These are phyloP conservation scores for Oryza meyeriana DNA, from an alignment of 176 grass and related monocot genomes.

Conservation along the genomic window DNA sequence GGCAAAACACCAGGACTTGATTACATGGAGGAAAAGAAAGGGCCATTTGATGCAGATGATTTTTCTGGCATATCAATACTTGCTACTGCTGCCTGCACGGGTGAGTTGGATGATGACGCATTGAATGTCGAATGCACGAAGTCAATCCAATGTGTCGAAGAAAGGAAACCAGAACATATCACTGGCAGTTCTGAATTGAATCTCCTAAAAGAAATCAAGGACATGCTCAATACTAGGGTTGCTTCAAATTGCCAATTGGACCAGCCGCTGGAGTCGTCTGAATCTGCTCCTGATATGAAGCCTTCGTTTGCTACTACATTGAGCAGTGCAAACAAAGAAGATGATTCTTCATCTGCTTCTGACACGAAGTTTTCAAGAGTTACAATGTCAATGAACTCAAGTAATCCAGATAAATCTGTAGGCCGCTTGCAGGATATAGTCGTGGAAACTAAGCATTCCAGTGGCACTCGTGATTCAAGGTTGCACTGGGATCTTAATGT, in stretches of 20 bases:
- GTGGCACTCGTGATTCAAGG: slow-evolving; percentile 50
- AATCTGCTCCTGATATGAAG: slow-evolving; percentile 33
- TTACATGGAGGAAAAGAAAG: slow-evolving; percentile 21
- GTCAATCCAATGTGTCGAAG: slow-evolving; percentile 37
- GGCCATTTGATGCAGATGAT: slow-evolving; percentile 43
- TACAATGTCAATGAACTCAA: slow-evolving; percentile 10
- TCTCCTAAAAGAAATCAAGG: slow-evolving; percentile 30
- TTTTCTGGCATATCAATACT: slow-evolving; percentile 99
- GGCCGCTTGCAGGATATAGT: slow-evolving; percentile 32
- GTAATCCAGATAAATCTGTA: slow-evolving; percentile 24
- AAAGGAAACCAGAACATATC: slow-evolving; percentile 30
- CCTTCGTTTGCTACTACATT: neutral
- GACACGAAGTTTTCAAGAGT: slow-evolving; percentile 36
- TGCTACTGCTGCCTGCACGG: slow-evolving; percentile 81
- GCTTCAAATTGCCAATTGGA: slow-evolving; percentile 26
- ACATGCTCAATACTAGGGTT: slow-evolving; percentile 18
- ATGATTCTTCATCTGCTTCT: slow-evolving; percentile 26
- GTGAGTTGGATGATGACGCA: slow-evolving; percentile 43
- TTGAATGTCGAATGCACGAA: slow-evolving; percentile 31
- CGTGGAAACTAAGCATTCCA: slow-evolving; percentile 26
- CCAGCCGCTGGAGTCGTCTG: slow-evolving; percentile 20
- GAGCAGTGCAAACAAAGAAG: slow-evolving; percentile 18
- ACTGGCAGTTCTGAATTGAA: slow-evolving; percentile 13
- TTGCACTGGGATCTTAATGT: slow-evolving; percentile 97
- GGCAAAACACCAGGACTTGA: slow-evolving; percentile 28